Evolutionary conservation across 2,329 filamentous ascomycete genomes (phyloP).

Genomic region (Peltaster fructicola): DNA sequence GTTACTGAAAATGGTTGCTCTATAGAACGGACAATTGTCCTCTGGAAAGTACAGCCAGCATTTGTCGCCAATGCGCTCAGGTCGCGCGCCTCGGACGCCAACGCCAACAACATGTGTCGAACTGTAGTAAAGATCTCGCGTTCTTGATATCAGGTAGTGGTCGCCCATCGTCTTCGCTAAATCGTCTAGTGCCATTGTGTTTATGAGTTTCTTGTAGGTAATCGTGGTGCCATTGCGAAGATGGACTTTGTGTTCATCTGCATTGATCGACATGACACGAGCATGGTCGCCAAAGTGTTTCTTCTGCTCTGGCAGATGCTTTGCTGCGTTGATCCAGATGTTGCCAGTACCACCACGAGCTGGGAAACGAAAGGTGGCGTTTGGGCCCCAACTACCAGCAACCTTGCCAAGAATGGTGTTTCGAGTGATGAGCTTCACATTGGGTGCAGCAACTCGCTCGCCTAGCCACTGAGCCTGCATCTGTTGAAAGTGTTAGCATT

Average conservation of each 20-base stretch:
- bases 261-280: slow-evolving; percentile 72
- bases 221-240: slow-evolving; percentile 74
- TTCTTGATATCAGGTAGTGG: slow-evolving; percentile 62
- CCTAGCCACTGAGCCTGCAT: slow-evolving; percentile 99
- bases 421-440: slow-evolving; percentile 81
- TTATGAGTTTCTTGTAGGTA: slow-evolving; percentile 81
- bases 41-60: slow-evolving; percentile 99
- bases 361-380: slow-evolving; percentile 96
- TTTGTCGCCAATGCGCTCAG: slow-evolving; percentile 95
- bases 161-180: slow-evolving; percentile 78
- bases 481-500: slow-evolving; percentile 28
- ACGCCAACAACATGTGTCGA: slow-evolving; percentile 95
- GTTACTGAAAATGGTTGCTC: slow-evolving; percentile 99
- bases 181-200: slow-evolving; percentile 88
- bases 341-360: slow-evolving; percentile 88
- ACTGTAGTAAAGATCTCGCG: slow-evolving; percentile 90
- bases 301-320: slow-evolving; percentile 84
- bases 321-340: slow-evolving; percentile 95
- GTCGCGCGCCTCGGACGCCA: slow-evolving; percentile 76
- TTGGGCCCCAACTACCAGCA: slow-evolving; percentile 94
- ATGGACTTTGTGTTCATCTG: slow-evolving; percentile 64
- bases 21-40: slow-evolving; percentile 97
- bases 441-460: slow-evolving; percentile 91
- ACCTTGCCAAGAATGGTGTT: slow-evolving; percentile 95
- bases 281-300: slow-evolving; percentile 75